These are phyloP conservation scores for Agaricus sinodeliciosus DNA, from an alignment of 768 basidiomycete genomes.

Conservation along the genomic window DNA sequence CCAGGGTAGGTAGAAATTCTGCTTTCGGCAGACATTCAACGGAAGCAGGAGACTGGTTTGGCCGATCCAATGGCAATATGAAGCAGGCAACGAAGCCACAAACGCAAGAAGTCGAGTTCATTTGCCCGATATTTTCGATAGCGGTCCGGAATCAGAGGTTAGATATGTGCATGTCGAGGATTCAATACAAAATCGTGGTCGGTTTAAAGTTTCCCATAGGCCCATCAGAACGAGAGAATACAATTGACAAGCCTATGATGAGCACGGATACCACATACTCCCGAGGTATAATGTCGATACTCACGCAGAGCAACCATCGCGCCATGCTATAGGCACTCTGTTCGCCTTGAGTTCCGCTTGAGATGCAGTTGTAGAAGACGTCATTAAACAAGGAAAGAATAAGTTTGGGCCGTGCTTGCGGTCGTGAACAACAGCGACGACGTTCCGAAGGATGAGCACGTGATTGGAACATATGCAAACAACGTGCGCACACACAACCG, in stretches of 20 bases:
- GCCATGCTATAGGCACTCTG: slow-evolving; percentile 73
- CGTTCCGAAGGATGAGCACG: neutral
- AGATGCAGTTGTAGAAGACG: slow-evolving; percentile 73
- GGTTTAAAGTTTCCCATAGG: too few species aligned
- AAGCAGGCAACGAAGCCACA: neutral
- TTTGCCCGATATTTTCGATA: neutral
- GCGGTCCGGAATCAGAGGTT: neutral
- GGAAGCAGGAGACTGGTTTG: slow-evolving; percentile 73
- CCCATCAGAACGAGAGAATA: neutral
- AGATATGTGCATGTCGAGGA: too few species aligned
- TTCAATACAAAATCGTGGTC: too few species aligned
- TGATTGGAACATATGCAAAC: too few species aligned
- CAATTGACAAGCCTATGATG: neutral
- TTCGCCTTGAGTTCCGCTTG: slow-evolving; percentile 75
- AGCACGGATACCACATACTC: neutral
- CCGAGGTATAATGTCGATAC: slow-evolving; percentile 24
- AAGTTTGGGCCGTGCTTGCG: neutral
- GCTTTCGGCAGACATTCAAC: slow-evolving; percentile 78
- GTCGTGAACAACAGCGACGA: neutral
- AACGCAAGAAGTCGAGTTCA: neutral
- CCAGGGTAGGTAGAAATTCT: slow-evolving; percentile 82
- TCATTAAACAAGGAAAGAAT: slow-evolving; percentile 33
- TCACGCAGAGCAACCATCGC: slow-evolving; percentile 89
- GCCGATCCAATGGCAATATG: neutral
- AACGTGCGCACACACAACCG: too few species aligned